Percentiles rank a stretch among this genome's conserved stretches.
phyloP scores from a whole-genome alignment of 169 alveolate species.

The Plasmodium gallinaceum region DNA sequence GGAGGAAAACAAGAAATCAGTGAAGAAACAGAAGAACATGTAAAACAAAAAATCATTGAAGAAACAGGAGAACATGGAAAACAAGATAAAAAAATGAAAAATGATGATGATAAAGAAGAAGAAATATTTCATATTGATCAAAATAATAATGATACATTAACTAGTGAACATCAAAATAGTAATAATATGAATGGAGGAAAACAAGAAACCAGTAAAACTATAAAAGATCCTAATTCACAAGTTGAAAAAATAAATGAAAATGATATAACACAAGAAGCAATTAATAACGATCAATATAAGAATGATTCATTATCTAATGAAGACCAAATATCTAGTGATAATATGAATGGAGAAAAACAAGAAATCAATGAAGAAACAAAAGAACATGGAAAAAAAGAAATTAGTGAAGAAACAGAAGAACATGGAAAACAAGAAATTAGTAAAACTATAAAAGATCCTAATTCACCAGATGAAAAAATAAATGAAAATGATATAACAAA shows the following conservation, averaged over 20 bases:
- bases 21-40: too few species aligned
- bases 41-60: too few species aligned
- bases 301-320: too few species aligned
- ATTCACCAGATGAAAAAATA: constrained; percentile 4
- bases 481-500: background rate
- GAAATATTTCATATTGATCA: too few species aligned
- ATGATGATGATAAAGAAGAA: background rate
- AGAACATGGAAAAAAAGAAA: background rate
- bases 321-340: constrained; percentile 12
- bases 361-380: too few species aligned
- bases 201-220: too few species aligned
- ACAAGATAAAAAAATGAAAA: background rate
- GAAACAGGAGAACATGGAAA: background rate
- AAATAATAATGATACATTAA: too few species aligned
- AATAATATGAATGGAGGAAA: background rate
- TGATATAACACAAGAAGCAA: too few species aligned
- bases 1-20: background rate
- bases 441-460: constrained; percentile 10
- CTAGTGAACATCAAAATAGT: background rate
- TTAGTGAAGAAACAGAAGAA: background rate
- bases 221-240: too few species aligned
- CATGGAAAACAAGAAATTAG: background rate
- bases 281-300: too few species aligned
- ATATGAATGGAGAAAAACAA: background rate
- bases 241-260: too few species aligned